phyloP scores from a whole-genome alignment of 78 protist species.

The Dictyostelium purpureum region DNA sequence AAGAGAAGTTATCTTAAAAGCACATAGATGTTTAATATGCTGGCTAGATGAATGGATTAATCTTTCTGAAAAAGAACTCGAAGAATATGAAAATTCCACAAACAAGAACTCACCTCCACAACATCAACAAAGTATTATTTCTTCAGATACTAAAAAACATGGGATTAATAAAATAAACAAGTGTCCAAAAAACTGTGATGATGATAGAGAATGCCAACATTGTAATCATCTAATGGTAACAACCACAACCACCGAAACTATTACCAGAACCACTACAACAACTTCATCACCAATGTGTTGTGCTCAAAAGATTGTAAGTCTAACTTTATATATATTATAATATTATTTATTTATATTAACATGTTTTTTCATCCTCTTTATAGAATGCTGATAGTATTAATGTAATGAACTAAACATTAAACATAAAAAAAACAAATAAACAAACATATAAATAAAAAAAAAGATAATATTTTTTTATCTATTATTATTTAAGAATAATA shows the following conservation, averaged over 20 bases:
- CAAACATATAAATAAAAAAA: too few relatives aligned
- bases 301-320: not conserved
- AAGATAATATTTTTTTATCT: too few relatives aligned
- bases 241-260: not conserved
- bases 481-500: too few relatives aligned
- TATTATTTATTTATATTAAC: not conserved
- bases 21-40: constrained; percentile 88
- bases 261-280: not conserved
- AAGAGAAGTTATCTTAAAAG: constrained; percentile 38
- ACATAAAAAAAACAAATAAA: too few relatives aligned
- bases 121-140: not conserved
- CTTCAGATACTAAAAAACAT: not conserved
- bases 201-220: too few relatives aligned
- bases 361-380: not conserved
- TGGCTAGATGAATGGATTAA: constrained; percentile 92
- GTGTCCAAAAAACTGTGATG: too few relatives aligned
- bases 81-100: constrained; percentile 46
- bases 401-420: constrained; percentile 14
- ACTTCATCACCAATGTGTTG: not conserved
- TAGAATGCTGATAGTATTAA: constrained; percentile 11
- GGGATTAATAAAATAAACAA: too few relatives aligned
- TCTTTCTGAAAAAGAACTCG: constrained; percentile 76
- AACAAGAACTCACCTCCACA: not conserved
- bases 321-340: not conserved
- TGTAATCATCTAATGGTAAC: too few relatives aligned